phyloP scores from a whole-genome alignment of 768 basidiomycete species.

The Leccinum ochraceum region DNA sequence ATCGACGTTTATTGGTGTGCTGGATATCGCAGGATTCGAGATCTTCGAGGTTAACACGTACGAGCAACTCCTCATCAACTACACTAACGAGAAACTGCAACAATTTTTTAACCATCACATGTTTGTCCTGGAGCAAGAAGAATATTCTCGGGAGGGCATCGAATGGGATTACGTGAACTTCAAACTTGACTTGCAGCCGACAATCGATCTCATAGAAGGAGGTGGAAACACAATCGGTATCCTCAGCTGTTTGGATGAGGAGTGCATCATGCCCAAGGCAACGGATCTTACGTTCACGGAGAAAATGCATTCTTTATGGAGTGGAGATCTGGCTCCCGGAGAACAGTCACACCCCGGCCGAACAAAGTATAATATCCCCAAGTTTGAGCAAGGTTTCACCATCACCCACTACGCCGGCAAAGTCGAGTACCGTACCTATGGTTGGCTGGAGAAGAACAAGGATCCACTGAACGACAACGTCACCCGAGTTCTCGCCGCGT shows the following conservation, averaged over 20 bases:
- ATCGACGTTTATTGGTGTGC: constrained; percentile 93
- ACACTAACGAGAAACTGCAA: constrained; percentile 97
- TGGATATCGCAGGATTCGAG: constrained; percentile 99
- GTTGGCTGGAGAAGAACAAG: constrained; percentile 99
- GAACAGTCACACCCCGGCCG: constrained; percentile 70
- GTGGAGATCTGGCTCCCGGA: constrained; percentile 37
- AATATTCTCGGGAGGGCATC: constrained; percentile 94
- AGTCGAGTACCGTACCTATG: constrained; percentile 94
- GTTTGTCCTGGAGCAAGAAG: constrained; percentile 99
- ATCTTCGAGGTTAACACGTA: constrained; percentile 95
- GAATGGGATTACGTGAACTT: constrained; percentile 99
- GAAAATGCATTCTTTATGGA: constrained; percentile 85
- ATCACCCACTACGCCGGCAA: constrained; percentile 95
- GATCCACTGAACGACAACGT: constrained; percentile 97
- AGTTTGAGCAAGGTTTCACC: constrained; percentile 94
- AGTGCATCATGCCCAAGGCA: constrained; percentile 99
- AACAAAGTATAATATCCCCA: constrained; percentile 79
- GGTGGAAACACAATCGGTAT: constrained; percentile 75
- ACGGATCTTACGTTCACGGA: constrained; percentile 93
- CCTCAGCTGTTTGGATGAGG: constrained; percentile 91
- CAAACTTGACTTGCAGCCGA: constrained; percentile 95
- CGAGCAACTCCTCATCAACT: constrained; percentile 98
- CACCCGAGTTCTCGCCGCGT: constrained; percentile 81
- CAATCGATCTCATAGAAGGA: constrained; percentile 96
- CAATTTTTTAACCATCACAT: constrained; percentile 99